Base-by-base conservation (phyloP, 306 rosid species). In the Cicer yamashitae region DNA sequence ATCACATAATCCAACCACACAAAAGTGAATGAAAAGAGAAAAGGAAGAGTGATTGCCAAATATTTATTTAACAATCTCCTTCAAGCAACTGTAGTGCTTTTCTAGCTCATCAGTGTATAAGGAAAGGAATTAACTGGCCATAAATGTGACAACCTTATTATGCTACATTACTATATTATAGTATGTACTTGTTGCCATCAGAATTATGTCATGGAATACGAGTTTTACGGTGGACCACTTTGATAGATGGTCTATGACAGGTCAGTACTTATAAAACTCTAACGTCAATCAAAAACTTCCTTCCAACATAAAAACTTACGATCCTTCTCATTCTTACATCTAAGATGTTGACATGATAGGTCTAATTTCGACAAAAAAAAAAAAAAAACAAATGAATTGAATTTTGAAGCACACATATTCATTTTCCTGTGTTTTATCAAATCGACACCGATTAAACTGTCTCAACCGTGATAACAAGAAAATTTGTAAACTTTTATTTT, bases 41-140 rank as follows among this genome's bases (percentile, higher is more conserved):
- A 54, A 67, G 45, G 63, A 67, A 43, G 57, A 40, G 74, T 53
- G 45, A 20, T 58, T 67, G 53, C 60, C 57, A 15, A 22, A 74
- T 44, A 60, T 67, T 46, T 54, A 65, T 78, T 62, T 71, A 6
- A 41, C 22, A 70, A 8, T 51, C 41, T 71, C 17, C 30, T 25
- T 47, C 9, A 2, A 43, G 61, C 5, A 15, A 51, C 59, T 52
- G 34, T 44, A 34, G 45, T 72, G 51, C 8, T 37, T 72, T 53
- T 51, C 17, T 58, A 48, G 46, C 79, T 56, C 9, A 71, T 43
- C 9, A 73, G 45, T 74, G 17, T 39, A 46, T 18, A n/a, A 41
- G 43, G 59, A 60, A 74, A 41, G 40, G 50, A 39, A 67, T 20
- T 71, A 80, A 59, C 30, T 37, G 8, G 75, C 30, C 75, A 73